Evolutionary conservation across 306 rosid species (phyloP).

Genomic region (Inga oerstediana): DNA sequence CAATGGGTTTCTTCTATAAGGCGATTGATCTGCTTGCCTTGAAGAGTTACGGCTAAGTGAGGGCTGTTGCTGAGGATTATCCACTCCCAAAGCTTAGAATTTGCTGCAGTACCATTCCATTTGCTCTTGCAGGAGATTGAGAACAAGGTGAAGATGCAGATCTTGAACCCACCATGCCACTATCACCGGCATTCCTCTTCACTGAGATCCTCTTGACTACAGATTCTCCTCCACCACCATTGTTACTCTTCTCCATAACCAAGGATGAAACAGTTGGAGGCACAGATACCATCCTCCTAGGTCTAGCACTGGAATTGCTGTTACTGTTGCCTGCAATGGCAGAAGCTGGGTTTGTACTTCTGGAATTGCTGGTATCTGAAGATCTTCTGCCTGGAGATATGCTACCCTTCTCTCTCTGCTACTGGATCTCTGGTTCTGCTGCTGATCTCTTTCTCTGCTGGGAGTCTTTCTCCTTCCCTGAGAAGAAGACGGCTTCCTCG

Average conservation of each 20-base stretch:
- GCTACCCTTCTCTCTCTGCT: slow-evolving; percentile 90
- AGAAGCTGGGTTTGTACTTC: background rate
- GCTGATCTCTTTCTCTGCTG: slow-evolving; percentile 82
- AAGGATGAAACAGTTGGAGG: slow-evolving; percentile 82
- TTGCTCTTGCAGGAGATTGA: slow-evolving; percentile 70
- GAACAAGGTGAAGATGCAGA: slow-evolving; percentile 75
- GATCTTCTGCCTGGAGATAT: slow-evolving; percentile 86
- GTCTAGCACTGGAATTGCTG: slow-evolving; percentile 43
- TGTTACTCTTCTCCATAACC: slow-evolving; percentile 85
- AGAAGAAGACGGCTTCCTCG: slow-evolving; percentile 46
- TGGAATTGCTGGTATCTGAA: slow-evolving; percentile 39
- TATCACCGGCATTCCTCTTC: slow-evolving; percentile 71
- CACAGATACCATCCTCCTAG: slow-evolving; percentile 92
- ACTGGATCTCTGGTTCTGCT: slow-evolving; percentile 62
- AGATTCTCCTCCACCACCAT: slow-evolving; percentile 51
- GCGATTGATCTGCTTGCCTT: slow-evolving; percentile 88
- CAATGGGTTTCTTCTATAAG: slow-evolving; percentile 82
- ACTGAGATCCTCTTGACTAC: slow-evolving; percentile 66
- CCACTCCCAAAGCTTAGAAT: slow-evolving; percentile 39
- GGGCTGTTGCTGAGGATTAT: slow-evolving; percentile 55
- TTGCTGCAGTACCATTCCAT: slow-evolving; percentile 40
- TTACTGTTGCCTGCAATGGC: slow-evolving; percentile 21
- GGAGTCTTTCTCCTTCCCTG: slow-evolving; percentile 90
- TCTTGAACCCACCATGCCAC: slow-evolving; percentile 48
- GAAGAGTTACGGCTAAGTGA: slow-evolving; percentile 83